A percentile compares a stretch with the other conserved stretches of the same genome.
phyloP scores from a whole-genome alignment of 2,329 filamentous ascomycete species.

The Sordariomycetes sp. region DNA sequence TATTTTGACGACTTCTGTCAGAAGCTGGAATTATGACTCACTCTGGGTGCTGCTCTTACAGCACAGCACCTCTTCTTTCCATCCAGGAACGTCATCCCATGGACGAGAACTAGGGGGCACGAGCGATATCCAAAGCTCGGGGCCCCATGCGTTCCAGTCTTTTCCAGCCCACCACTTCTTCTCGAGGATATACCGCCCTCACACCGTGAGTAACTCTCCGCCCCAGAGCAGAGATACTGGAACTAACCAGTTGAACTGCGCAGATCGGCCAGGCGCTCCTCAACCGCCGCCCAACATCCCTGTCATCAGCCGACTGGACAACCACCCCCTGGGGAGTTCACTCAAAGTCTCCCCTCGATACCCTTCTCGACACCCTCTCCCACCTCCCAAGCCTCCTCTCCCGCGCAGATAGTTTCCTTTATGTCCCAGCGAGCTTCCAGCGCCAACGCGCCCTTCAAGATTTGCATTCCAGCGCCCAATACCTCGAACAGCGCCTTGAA shows the following conservation, averaged over 20 bases:
- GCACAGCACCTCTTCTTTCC: neutral
- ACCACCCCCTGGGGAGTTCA: slow-evolving; percentile 36
- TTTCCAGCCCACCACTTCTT: slow-evolving; percentile 48
- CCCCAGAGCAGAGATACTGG: neutral
- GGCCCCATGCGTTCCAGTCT: slow-evolving; percentile 29
- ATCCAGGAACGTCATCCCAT: neutral
- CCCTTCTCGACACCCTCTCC: slow-evolving; percentile 35
- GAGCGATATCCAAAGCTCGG: slow-evolving; percentile 21
- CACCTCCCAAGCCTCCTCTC: slow-evolving; percentile 31
- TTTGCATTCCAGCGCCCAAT: slow-evolving; percentile 31
- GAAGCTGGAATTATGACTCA: neutral
- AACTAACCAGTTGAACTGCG: neutral
- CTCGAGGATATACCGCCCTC: slow-evolving; percentile 37
- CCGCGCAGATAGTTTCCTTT: slow-evolving; percentile 26
- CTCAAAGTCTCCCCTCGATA: slow-evolving; percentile 35
- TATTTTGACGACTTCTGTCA: neutral
- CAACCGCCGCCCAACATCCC: slow-evolving; percentile 33
- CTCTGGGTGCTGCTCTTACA: neutral
- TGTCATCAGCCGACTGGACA: slow-evolving; percentile 37
- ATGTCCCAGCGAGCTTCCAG: slow-evolving; percentile 22
- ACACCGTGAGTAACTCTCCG: neutral
- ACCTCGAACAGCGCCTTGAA: slow-evolving; percentile 31
- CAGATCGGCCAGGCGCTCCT: slow-evolving; percentile 34
- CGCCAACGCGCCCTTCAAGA: slow-evolving; percentile 32
- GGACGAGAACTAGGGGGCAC: neutral